Conservation (phyloP, 768 basidiomycete genomes). For the Mycena crocata region DNA sequence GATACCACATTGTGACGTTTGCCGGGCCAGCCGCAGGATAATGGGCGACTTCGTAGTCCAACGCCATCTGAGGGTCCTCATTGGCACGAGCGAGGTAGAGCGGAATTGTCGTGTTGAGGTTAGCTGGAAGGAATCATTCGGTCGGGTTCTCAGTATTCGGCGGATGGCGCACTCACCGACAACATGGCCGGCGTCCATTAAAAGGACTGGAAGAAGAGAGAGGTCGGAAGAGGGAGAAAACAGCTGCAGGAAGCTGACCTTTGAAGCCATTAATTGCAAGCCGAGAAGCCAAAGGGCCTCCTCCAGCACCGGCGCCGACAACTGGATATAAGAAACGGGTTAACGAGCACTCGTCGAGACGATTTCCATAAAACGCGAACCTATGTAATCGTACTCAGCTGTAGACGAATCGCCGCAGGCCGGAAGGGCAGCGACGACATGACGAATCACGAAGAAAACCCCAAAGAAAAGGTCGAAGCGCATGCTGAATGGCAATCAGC, state of each 20-base stretch:
- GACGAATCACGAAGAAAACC: not conserved
- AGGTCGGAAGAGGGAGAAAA: not conserved
- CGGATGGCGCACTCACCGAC: too few relatives aligned
- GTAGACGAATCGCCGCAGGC: constrained; percentile 14
- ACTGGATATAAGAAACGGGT: not conserved
- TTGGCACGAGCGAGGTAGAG: constrained; percentile 23
- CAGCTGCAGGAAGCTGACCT: not conserved
- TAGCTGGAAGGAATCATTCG: too few relatives aligned
- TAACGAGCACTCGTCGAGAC: not conserved
- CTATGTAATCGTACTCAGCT: constrained; percentile 25
- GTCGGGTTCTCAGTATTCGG: too few relatives aligned
- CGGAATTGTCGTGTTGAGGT: constrained; percentile 27
- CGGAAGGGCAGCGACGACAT: constrained; percentile 8
- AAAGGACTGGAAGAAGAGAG: not conserved
- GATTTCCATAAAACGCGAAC: not conserved
- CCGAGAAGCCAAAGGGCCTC: constrained; percentile 23
- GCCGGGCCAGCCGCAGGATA: constrained; percentile 16
- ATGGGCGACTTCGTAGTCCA: constrained; percentile 27
- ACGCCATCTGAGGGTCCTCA: constrained; percentile 23
- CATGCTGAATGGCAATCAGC: not conserved
- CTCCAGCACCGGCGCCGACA: constrained; percentile 27
- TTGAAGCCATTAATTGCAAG: constrained; percentile 21
- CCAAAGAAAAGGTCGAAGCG: constrained; percentile 7
- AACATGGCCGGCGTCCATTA: constrained; percentile 27
- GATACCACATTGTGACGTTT: constrained; percentile 29